Evolutionary conservation across 139 green algal species (phyloP).

Genomic region (Chlamydomonas incerta): DNA sequence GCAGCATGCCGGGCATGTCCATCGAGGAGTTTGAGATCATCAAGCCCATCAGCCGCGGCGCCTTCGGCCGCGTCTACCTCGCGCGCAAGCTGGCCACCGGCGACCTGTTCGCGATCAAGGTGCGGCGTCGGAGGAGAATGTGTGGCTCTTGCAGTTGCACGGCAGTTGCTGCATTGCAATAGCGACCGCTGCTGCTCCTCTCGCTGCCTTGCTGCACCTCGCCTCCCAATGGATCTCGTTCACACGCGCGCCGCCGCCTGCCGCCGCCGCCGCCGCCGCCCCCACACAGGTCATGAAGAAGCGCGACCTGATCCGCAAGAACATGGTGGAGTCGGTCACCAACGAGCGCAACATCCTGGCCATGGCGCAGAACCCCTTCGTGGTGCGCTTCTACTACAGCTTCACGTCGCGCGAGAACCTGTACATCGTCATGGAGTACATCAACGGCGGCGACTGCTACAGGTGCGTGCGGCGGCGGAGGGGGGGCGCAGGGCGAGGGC

Average conservation of each 20-base stretch:
- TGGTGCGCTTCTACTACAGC: constrained; percentile 93
- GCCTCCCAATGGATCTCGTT: too few relatives aligned
- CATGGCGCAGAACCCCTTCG: constrained; percentile 89
- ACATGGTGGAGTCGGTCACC: constrained; percentile 91
- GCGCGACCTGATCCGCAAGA: constrained; percentile 94
- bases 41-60: constrained; percentile 94
- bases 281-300: constrained; percentile 90
- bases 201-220: too few relatives aligned
- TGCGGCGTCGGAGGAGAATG: too few relatives aligned
- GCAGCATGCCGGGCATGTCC: constrained; percentile 63
- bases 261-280: background rate
- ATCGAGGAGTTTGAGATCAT: constrained; percentile 97
- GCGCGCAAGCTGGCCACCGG: constrained; percentile 86
- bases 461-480: too few relatives aligned
- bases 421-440: constrained; percentile 99
- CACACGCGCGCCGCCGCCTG: too few relatives aligned
- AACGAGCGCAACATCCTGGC: constrained; percentile 96
- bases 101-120: constrained; percentile 75
- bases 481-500: too few relatives aligned
- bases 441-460: constrained; percentile 89
- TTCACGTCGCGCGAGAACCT: constrained; percentile 93
- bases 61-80: constrained; percentile 95
- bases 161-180: too few relatives aligned
- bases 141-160: too few relatives aligned
- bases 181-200: too few relatives aligned